Percentiles rank a stretch among this genome's conserved stretches.
Evolutionary conservation across 2,329 filamentous ascomycete species (phyloP).

Genomic region (Fonsecaea nubica): DNA sequence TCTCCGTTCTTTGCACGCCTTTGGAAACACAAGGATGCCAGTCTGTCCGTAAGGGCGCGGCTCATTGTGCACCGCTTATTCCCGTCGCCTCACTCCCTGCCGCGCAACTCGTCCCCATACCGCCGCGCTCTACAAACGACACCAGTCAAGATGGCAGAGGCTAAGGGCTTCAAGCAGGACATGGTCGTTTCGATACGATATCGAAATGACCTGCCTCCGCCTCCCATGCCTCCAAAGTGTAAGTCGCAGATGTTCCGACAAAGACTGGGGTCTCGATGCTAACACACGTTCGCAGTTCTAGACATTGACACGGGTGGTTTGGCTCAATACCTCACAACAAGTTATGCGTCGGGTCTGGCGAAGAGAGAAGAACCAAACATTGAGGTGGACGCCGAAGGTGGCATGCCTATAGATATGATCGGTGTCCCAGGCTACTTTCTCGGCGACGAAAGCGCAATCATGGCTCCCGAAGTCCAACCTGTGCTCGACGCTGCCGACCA

Average conservation of each 20-base stretch:
- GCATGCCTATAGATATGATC: constrained; percentile 95
- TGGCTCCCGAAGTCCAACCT: constrained; percentile 74
- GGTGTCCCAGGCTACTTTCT: constrained; percentile 95
- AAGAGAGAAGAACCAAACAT: constrained; percentile 94
- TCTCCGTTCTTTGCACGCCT: not conserved
- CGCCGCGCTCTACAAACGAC: not conserved
- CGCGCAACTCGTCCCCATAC: not conserved
- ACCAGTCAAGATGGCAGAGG: constrained; percentile 36
- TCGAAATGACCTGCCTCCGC: constrained; percentile 92
- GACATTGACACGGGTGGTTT: constrained; percentile 95
- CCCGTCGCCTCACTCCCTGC: not conserved
- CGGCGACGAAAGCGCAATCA: constrained; percentile 90
- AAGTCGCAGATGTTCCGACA: not conserved
- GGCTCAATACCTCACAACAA: constrained; percentile 85
- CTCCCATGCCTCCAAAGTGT: constrained; percentile 87
- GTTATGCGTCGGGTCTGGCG: constrained; percentile 86
- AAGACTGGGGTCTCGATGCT: not conserved
- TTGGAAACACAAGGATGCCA: not conserved
- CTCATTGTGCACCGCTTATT: not conserved
- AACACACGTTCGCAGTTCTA: constrained; percentile 60
- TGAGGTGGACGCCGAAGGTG: constrained; percentile 94
- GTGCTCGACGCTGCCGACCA: constrained; percentile 83
- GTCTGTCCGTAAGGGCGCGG: not conserved
- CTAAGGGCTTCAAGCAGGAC: constrained; percentile 75
- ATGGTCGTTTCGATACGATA: constrained; percentile 96